Base-by-base conservation (phyloP, 2,329 filamentous ascomycete species). In the Lecanoromycetidae sp. region DNA sequence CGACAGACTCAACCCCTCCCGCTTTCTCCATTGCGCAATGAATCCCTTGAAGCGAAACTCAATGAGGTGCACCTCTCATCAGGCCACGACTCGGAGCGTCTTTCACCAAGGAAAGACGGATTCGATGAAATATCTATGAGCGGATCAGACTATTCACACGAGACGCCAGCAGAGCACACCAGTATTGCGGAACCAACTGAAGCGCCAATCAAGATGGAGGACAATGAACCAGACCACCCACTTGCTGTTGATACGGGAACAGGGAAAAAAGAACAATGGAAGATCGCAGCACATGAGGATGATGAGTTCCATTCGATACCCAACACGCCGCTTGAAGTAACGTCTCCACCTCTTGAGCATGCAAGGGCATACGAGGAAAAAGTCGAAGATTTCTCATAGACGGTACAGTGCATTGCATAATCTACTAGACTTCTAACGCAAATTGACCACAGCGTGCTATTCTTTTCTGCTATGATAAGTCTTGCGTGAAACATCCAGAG, bases 221-320 rank as follows among this genome's bases (percentile, higher is more conserved):
- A 49, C 25, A 30, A 35, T 10, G 40, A 48, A 19, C 27, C 33
- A 12, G 27, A 29, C 9, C 17, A 12, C 2, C 22, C 26, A 1
- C 23, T 27, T 20, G 22, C 32, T 37, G 12, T 44, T 17, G 22
- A 37, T n/a, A 48, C 9, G 25, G 33, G 22, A 29, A 26, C 15
- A 25, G 8, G n/a, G 15, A n/a, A 4, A 20, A 20, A 27, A 15
- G 37, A 30, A 23, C 13, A n/a, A n/a, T n/a, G n/a, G n/a, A n/a
- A n/a, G n/a, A n/a, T n/a, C n/a, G n/a, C n/a, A n/a, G n/a, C n/a
- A n/a, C 39, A 43, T 10, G 61, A 65, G 4, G 60, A 57, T 42
- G 65, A 70, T 2, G 63, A 64, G 22, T 68, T 71, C 45, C 62
- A 67, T 44, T 68, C 69, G 2, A 59, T 63, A 1, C 57, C 61